These are phyloP conservation scores for Lecanicillium sp. DNA, from an alignment of 2,329 filamentous ascomycete genomes.

Conservation along the genomic window DNA sequence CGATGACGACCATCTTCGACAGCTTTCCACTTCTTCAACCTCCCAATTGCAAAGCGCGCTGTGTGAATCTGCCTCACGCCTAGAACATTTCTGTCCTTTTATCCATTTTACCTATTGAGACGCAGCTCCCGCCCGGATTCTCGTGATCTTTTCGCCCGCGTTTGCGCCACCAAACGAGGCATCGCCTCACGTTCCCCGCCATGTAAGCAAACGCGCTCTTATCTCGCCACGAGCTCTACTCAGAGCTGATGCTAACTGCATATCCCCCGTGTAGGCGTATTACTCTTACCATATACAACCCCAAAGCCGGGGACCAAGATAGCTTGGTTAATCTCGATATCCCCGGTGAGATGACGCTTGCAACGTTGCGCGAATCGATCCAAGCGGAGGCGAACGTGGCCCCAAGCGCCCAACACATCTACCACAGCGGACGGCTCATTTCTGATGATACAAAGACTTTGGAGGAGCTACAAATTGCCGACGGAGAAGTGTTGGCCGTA, in stretches of 20 bases:
- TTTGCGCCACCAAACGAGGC: no score
- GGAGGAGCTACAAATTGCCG: slow-evolving; percentile 68
- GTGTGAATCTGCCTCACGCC: no score
- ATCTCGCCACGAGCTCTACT: neutral
- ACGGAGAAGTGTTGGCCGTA: slow-evolving; percentile 89
- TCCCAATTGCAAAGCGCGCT: neutral
- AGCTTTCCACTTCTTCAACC: slow-evolving; percentile 4
- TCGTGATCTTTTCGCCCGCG: neutral
- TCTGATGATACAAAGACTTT: slow-evolving; percentile 72
- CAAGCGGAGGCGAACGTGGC: slow-evolving; percentile 74
- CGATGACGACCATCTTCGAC: slow-evolving; percentile 9
- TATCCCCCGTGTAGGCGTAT: slow-evolving; percentile 56
- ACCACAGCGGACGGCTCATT: slow-evolving; percentile 80
- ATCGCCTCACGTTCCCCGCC: slow-evolving; percentile 4
- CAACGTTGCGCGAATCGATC: slow-evolving; percentile 80
- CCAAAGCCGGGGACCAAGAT: slow-evolving; percentile 57
- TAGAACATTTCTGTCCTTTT: no score
- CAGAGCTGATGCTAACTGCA: neutral
- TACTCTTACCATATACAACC: slow-evolving; percentile 75
- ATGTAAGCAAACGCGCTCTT: slow-evolving; percentile 4
- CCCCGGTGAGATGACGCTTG: slow-evolving; percentile 72
- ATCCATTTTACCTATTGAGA: no score
- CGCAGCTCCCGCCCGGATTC: neutral
- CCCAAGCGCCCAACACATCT: slow-evolving; percentile 69
- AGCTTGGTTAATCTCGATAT: slow-evolving; percentile 78